Conservation (phyloP, 2,329 filamentous ascomycete species). For the Fusarium denticulatum region DNA sequence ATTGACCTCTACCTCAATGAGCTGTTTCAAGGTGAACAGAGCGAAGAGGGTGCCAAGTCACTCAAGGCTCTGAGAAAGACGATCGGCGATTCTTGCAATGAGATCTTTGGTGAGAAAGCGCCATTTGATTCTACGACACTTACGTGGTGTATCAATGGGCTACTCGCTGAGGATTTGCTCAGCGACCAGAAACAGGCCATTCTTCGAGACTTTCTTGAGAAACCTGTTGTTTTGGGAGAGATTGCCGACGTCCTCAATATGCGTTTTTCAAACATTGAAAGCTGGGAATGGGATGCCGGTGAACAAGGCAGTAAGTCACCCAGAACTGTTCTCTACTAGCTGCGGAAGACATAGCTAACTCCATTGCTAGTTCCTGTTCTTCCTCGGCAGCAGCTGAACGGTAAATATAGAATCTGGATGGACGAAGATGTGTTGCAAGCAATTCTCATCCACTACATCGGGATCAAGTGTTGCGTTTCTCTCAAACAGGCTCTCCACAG, state of each 20-base stretch:
- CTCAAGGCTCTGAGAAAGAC: neutral
- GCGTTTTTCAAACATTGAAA: neutral
- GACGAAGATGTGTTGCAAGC: neutral
- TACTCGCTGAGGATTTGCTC: neutral
- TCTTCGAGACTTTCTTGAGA: slow-evolving; percentile 1
- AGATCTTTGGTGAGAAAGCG: neutral
- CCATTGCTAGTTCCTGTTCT: neutral
- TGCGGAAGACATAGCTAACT: neutral
- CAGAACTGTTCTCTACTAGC: neutral
- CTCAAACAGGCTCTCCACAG: neutral
- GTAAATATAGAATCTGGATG: slow-evolving; percentile 1
- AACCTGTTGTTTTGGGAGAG: neutral
- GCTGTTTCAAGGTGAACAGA: neutral
- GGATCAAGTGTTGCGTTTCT: neutral
- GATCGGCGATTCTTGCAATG: neutral
- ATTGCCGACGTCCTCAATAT: neutral
- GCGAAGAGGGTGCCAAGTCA: neutral
- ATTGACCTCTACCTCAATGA: slow-evolving; percentile 1
- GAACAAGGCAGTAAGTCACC: neutral
- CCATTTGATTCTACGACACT: neutral
- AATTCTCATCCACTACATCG: neutral
- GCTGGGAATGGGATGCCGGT: slow-evolving; percentile 2
- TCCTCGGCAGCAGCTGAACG: neutral
- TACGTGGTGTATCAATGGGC: neutral
- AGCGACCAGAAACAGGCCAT: slow-evolving; percentile 3